These are phyloP conservation scores for Leucaena leucocephala DNA, from an alignment of 306 rosid species.

Conservation along the genomic window DNA sequence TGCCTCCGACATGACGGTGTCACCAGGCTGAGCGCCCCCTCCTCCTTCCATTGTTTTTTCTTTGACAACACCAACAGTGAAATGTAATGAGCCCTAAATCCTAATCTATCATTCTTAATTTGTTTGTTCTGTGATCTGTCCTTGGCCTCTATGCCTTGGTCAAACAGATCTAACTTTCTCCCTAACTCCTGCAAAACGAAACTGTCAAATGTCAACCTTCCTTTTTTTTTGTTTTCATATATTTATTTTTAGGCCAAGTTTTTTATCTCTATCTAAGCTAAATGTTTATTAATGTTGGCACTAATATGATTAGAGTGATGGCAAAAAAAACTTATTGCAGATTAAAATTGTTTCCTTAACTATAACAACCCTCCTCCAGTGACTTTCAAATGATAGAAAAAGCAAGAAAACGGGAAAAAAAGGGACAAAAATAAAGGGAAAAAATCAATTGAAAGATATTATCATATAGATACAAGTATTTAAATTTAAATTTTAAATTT, in stretches of 20 bases:
- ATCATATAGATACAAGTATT: too few species aligned
- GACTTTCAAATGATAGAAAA: too few species aligned
- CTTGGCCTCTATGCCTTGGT: not conserved
- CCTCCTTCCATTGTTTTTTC: conserved; percentile 30
- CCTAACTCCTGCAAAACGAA: conserved; percentile 16
- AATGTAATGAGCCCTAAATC: conserved; percentile 14
- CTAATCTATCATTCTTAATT: conserved; percentile 9
- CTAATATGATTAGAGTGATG: too few species aligned
- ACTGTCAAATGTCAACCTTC: not conserved
- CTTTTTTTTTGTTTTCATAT: not conserved
- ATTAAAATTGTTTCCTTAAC: too few species aligned
- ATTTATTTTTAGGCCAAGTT: not conserved
- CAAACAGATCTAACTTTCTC: conserved; percentile 19
- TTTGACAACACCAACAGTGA: not conserved
- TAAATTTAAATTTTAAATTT: too few species aligned
- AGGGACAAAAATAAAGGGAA: too few species aligned
- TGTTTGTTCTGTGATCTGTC: conserved; percentile 3
- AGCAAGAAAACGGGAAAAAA: too few species aligned
- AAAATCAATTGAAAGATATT: too few species aligned
- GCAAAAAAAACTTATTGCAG: too few species aligned
- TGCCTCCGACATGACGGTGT: conserved; percentile 67
- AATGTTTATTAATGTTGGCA: too few species aligned
- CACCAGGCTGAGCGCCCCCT: conserved; percentile 51
- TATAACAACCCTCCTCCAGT: too few species aligned
- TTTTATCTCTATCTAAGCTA: not conserved